phyloP scores from a whole-genome alignment of 331 rosid species.

The Telfairia occidentalis region DNA sequence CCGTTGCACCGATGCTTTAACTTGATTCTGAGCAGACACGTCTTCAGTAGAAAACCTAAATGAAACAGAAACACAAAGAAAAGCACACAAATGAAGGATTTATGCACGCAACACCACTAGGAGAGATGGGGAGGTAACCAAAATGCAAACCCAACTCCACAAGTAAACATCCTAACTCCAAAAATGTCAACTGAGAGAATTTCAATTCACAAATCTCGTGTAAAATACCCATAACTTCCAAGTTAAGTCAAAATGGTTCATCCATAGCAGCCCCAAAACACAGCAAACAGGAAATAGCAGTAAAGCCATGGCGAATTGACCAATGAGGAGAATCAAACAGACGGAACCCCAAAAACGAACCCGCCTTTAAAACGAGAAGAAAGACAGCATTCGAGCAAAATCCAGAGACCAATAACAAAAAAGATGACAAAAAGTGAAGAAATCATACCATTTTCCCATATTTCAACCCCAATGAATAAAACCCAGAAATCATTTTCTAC shows the following conservation, averaged over 20 bases:
- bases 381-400: neutral
- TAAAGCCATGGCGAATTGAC: neutral
- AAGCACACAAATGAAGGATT: neutral
- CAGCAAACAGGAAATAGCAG: neutral
- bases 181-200: neutral
- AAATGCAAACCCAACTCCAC: neutral
- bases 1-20: constrained; percentile 90
- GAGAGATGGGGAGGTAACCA: neutral
- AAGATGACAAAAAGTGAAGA: neutral
- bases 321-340: neutral
- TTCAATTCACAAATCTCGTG: neutral
- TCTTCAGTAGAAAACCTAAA: constrained; percentile 83
- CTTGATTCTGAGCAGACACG: constrained; percentile 97
- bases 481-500: neutral
- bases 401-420: neutral
- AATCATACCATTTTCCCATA: neutral
- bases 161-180: neutral
- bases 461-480: neutral
- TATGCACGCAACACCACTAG: neutral
- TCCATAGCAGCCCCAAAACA: neutral
- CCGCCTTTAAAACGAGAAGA: neutral
- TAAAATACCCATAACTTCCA: neutral
- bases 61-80: neutral
- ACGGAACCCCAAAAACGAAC: neutral
- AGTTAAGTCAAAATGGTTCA: neutral